Conservation (phyloP, 1,284 basidiomycete genomes). For the Trichosporon coremiiforme region DNA sequence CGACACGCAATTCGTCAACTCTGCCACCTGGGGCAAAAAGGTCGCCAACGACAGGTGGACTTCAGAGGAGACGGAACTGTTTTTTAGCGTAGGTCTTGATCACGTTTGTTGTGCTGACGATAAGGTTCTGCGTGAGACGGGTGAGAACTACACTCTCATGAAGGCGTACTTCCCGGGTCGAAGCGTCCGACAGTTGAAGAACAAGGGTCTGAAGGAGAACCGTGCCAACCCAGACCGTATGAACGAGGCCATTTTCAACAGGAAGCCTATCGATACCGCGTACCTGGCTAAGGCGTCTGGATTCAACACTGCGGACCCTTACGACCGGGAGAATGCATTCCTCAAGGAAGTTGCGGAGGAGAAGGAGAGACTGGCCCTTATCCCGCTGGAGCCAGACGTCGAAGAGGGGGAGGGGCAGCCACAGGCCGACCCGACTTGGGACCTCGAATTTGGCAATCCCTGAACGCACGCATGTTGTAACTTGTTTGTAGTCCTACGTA, state of each 20-base stretch:
- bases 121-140: constrained; percentile 47
- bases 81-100: constrained; percentile 39
- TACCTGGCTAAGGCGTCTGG: constrained; percentile 47
- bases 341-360: constrained; percentile 42
- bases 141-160: constrained; percentile 51
- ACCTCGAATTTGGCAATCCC: constrained; percentile 4
- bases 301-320: constrained; percentile 36
- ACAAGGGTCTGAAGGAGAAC: constrained; percentile 47
- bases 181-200: constrained; percentile 42
- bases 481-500: neutral
- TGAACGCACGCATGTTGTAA: neutral
- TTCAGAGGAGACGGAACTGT: constrained; percentile 41
- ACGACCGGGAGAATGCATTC: constrained; percentile 39
- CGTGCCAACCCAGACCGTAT: constrained; percentile 42
- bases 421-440: neutral
- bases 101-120: constrained; percentile 19
- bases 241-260: constrained; percentile 44
- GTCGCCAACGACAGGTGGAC: constrained; percentile 40
- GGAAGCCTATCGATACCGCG: constrained; percentile 43
- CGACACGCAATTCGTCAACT: constrained; percentile 46
- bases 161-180: constrained; percentile 50
- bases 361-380: constrained; percentile 30
- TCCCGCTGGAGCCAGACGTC: constrained; percentile 9
- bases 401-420: constrained; percentile 21
- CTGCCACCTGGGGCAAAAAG: constrained; percentile 37